These are phyloP conservation scores for Fraxinus dipetala DNA, from an alignment of 305 asterid genomes.

Conservation along the genomic window DNA sequence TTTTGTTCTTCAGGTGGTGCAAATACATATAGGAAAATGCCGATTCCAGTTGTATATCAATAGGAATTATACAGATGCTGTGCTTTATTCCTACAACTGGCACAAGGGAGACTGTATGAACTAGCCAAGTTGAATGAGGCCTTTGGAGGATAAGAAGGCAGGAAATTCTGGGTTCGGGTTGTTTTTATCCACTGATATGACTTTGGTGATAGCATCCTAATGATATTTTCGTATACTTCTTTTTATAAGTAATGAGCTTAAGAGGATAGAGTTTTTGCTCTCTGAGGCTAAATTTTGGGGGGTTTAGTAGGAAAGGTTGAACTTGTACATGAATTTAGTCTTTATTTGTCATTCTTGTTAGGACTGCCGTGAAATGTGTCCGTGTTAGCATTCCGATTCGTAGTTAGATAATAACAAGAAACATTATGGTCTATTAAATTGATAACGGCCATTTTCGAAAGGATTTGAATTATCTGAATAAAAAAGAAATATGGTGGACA, in stretches of 20 bases:
- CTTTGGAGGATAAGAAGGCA: background rate
- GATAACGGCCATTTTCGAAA: background rate
- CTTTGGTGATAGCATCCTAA: background rate
- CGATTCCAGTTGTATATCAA: background rate
- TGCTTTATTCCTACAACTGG: background rate
- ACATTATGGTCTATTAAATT: background rate
- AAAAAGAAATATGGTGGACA: background rate
- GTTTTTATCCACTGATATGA: background rate
- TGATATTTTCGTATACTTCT: background rate
- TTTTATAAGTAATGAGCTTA: background rate
- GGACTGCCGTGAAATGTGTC: background rate
- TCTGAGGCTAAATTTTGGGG: background rate
- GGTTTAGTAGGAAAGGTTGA: background rate
- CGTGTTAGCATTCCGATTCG: background rate
- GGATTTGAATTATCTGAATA: background rate
- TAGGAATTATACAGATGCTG: slow-evolving; percentile 4
- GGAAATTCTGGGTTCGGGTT: background rate
- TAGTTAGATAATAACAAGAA: background rate
- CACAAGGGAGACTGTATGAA: background rate
- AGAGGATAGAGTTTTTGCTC: background rate
- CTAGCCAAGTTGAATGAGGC: background rate
- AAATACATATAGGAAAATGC: background rate
- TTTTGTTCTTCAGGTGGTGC: background rate
- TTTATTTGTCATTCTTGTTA: background rate
- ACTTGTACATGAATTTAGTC: background rate